Evolutionary conservation across 768 basidiomycete genomes (phyloP).

Genomic region (Pleurotus salmoneostramineus): DNA sequence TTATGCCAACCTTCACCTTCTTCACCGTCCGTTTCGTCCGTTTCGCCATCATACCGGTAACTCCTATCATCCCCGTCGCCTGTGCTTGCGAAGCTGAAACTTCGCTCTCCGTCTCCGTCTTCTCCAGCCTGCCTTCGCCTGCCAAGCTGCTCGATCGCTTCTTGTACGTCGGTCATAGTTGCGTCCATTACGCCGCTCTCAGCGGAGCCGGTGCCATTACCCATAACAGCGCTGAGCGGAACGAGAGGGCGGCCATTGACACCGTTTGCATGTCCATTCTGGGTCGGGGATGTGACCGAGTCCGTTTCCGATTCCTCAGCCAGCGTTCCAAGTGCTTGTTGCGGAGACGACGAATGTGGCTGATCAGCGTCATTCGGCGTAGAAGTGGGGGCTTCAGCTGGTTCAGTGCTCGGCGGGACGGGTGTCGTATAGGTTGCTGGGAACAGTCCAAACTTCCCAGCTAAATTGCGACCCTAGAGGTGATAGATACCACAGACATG

Average conservation of each 20-base stretch:
- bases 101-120: conserved; percentile 55
- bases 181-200: conserved; percentile 63
- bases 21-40: conserved; percentile 35
- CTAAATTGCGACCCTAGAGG: conserved; percentile 75
- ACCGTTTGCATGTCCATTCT: neutral
- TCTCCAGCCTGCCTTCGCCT: conserved; percentile 27
- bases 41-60: conserved; percentile 31
- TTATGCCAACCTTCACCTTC: conserved; percentile 60
- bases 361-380: conserved; percentile 17
- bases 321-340: conserved; percentile 37
- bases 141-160: conserved; percentile 86
- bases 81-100: conserved; percentile 77
- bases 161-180: conserved; percentile 87
- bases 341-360: conserved; percentile 1
- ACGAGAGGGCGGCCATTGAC: neutral
- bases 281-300: conserved; percentile 20
- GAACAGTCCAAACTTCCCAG: conserved; percentile 86
- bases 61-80: conserved; percentile 32
- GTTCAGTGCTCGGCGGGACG: conserved; percentile 34
- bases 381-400: conserved; percentile 16
- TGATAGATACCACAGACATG: neutral
- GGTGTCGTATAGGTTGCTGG: conserved; percentile 84
- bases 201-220: neutral
- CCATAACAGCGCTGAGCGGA: conserved; percentile 4
- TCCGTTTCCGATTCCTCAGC: conserved; percentile 43